phyloP scores from a whole-genome alignment of 495 filamentous ascomycete species.

The Bacidia gigantensis region DNA sequence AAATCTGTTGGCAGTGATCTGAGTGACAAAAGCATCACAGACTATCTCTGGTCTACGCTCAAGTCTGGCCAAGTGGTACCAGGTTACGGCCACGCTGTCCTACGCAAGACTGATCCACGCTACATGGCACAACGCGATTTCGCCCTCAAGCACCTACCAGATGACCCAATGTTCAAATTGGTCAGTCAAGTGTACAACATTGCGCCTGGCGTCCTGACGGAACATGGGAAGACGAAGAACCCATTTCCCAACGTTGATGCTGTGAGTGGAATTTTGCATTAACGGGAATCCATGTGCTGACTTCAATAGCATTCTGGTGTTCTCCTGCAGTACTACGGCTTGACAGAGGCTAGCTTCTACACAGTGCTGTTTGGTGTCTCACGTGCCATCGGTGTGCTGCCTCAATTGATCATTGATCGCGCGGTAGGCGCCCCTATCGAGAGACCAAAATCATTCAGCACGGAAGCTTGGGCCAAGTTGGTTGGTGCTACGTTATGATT shows the following conservation, averaged over 20 bases:
- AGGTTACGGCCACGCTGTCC: slow-evolving; percentile 95
- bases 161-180: slow-evolving; percentile 98
- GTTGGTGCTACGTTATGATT: slow-evolving; percentile 69
- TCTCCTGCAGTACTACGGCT: slow-evolving; percentile 96
- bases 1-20: slow-evolving; percentile 82
- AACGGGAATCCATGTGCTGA: slow-evolving; percentile 21
- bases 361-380: slow-evolving; percentile 98
- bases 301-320: slow-evolving; percentile 70
- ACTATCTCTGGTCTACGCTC: slow-evolving; percentile 96
- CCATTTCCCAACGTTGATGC: slow-evolving; percentile 61
- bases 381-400: slow-evolving; percentile 91
- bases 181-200: slow-evolving; percentile 99
- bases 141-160: slow-evolving; percentile 77
- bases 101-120: slow-evolving; percentile 97
- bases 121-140: slow-evolving; percentile 97
- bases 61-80: slow-evolving; percentile 92
- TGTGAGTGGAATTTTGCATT: slow-evolving; percentile 28
- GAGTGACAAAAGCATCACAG: slow-evolving; percentile 85
- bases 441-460: slow-evolving; percentile 93
- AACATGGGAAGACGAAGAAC: slow-evolving; percentile 99
- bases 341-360: slow-evolving; percentile 99
- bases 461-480: slow-evolving; percentile 89
- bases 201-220: slow-evolving; percentile 88
- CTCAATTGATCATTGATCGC: slow-evolving; percentile 98
- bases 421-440: slow-evolving; percentile 62